phyloP scores from a whole-genome alignment of 805 yeast genomes.

The Pichia californica region DNA sequence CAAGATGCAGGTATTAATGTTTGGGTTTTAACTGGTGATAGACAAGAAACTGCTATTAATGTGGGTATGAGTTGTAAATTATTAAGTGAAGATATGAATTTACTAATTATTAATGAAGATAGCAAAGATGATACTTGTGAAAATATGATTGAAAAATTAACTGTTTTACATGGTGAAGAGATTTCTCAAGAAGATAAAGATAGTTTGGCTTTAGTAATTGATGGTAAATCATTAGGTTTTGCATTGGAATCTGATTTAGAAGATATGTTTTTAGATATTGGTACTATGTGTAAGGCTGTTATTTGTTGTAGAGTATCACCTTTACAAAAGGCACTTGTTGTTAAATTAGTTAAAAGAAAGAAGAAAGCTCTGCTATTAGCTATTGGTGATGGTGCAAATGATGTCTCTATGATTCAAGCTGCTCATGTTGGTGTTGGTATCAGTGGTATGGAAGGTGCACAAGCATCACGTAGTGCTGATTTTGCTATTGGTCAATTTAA shows the following conservation, averaged over 20 bases:
- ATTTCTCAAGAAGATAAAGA: conserved; percentile 63
- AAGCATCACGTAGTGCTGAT: conserved; percentile 98
- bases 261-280: conserved; percentile 70
- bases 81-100: conserved; percentile 91
- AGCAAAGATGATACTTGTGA: conserved; percentile 66
- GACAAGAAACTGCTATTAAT: conserved; percentile 97
- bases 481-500: conserved; percentile 94
- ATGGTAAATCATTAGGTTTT: conserved; percentile 83
- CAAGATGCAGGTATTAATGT: conserved; percentile 96
- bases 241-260: conserved; percentile 82
- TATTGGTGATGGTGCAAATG: conserved; percentile 98
- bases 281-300: conserved; percentile 87
- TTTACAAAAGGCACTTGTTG: conserved; percentile 92
- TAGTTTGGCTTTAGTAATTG: conserved; percentile 84
- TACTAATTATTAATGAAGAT: conserved; percentile 84
- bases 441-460: conserved; percentile 99
- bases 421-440: conserved; percentile 99
- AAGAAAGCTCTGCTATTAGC: conserved; percentile 74
- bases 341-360: conserved; percentile 84
- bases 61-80: conserved; percentile 98
- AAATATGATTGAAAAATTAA: conserved; percentile 68
- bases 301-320: conserved; percentile 98
- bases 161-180: conserved; percentile 64
- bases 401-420: conserved; percentile 98
- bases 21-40: conserved; percentile 97